These are phyloP conservation scores for Stellera chamaejasme DNA, from an alignment of 345 rosid species.

Conservation along the genomic window DNA sequence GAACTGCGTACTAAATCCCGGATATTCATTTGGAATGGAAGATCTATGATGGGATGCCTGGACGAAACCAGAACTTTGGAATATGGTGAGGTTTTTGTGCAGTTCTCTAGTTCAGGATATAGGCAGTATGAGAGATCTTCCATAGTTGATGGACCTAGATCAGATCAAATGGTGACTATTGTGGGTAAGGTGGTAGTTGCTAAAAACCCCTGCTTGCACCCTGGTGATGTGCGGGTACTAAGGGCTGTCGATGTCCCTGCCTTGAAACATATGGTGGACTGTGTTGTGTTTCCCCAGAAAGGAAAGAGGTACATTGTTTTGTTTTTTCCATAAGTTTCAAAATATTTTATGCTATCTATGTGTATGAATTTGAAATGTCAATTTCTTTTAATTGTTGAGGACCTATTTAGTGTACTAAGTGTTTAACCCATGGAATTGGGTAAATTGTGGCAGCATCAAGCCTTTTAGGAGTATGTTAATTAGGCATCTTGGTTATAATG, in stretches of 20 bases:
- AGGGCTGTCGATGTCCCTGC: constrained; percentile 39
- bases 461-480: too few relatives aligned
- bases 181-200: constrained; percentile 28
- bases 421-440: too few relatives aligned
- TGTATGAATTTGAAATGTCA: too few relatives aligned
- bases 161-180: background rate
- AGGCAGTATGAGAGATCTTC: background rate
- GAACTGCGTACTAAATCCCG: constrained; percentile 60
- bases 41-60: constrained; percentile 86
- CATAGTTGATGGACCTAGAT: background rate
- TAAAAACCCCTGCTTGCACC: constrained; percentile 63
- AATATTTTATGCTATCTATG: too few relatives aligned
- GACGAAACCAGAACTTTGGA: constrained; percentile 69
- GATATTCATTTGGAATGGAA: constrained; percentile 47
- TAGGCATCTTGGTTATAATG: too few relatives aligned
- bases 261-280: constrained; percentile 46
- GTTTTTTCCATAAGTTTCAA: background rate
- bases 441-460: too few relatives aligned
- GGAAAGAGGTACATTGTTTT: constrained; percentile 28
- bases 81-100: constrained; percentile 70
- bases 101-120: constrained; percentile 3
- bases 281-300: constrained; percentile 52
- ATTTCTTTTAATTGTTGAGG: too few relatives aligned
- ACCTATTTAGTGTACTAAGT: too few relatives aligned
- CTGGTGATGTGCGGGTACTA: constrained; percentile 47